These are phyloP conservation scores for Crithidia thermophila DNA, from an alignment of 208 protist genomes.

Conservation along the genomic window DNA sequence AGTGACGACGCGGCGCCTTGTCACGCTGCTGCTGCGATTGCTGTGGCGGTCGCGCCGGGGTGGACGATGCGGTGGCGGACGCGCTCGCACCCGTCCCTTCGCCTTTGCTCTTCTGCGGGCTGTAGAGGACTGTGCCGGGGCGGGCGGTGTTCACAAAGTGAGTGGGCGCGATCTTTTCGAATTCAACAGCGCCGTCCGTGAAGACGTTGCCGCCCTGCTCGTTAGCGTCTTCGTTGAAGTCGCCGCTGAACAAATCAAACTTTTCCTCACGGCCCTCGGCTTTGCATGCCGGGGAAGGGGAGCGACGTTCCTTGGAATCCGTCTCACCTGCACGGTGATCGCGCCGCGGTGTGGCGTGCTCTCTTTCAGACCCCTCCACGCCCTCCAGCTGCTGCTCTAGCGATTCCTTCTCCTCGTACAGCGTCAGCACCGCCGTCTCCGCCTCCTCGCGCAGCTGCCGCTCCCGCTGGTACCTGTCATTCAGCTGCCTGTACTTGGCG, in stretches of 20 bases:
- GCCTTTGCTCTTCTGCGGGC: slow-evolving; percentile 14
- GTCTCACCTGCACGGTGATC: not conserved
- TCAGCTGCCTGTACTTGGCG: slow-evolving; percentile 48
- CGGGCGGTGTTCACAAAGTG: slow-evolving; percentile 18
- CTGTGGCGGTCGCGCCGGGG: not conserved
- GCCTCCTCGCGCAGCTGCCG: slow-evolving; percentile 61
- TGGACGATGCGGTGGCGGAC: not conserved
- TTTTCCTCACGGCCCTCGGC: not conserved
- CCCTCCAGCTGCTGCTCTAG: slow-evolving; percentile 56
- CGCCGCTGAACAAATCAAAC: slow-evolving; percentile 25
- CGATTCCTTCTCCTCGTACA: slow-evolving; percentile 79
- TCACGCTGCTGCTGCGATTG: not conserved
- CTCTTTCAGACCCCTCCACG: slow-evolving; percentile 14
- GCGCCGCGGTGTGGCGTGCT: not conserved
- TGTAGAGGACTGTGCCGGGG: slow-evolving; percentile 18
- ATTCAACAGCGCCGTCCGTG: not conserved
- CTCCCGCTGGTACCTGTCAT: slow-evolving; percentile 63
- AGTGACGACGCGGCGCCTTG: not conserved
- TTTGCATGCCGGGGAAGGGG: not conserved
- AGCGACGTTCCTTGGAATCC: not conserved
- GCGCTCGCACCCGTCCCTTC: not conserved
- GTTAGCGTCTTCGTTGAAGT: slow-evolving; percentile 1
- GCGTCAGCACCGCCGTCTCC: slow-evolving; percentile 59
- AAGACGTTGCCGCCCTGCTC: not conserved
- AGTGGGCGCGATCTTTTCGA: not conserved